A percentile compares a stretch with the other conserved stretches of the same genome.
phyloP scores from a whole-genome alignment of 768 basidiomycete genomes.

The Agrocybe chaxingu region DNA sequence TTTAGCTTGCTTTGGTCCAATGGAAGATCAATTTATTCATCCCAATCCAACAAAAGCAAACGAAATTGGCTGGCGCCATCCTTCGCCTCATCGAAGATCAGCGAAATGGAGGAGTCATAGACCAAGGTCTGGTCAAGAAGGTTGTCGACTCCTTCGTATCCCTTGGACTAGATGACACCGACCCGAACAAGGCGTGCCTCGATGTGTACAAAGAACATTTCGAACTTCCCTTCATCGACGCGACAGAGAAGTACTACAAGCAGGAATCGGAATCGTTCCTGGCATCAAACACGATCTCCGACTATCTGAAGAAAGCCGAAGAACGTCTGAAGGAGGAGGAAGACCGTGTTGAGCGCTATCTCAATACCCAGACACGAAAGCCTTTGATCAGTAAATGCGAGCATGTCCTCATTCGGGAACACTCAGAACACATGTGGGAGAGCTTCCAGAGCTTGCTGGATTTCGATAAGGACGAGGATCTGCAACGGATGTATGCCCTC shows the following conservation, averaged over 20 bases:
- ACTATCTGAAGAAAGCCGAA: slow-evolving; percentile 94
- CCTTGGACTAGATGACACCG: slow-evolving; percentile 87
- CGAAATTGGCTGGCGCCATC: slow-evolving; percentile 84
- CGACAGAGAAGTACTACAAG: slow-evolving; percentile 90
- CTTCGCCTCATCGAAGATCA: slow-evolving; percentile 90
- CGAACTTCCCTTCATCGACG: slow-evolving; percentile 82
- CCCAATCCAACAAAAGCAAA: slow-evolving; percentile 77
- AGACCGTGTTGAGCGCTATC: slow-evolving; percentile 90
- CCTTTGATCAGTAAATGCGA: slow-evolving; percentile 82
- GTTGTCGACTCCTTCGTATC: slow-evolving; percentile 95
- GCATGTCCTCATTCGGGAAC: slow-evolving; percentile 85
- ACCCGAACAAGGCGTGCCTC: slow-evolving; percentile 89
- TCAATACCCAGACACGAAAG: slow-evolving; percentile 87
- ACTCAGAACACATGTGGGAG: slow-evolving; percentile 84
- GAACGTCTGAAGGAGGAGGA: slow-evolving; percentile 92
- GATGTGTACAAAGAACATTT: slow-evolving; percentile 93
- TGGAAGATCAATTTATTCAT: slow-evolving; percentile 93
- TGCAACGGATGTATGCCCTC: slow-evolving; percentile 94
- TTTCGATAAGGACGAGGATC: slow-evolving; percentile 91
- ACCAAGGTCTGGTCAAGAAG: slow-evolving; percentile 89
- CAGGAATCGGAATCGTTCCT: slow-evolving; percentile 91
- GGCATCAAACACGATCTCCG: slow-evolving; percentile 83
- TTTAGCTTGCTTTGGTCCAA: slow-evolving; percentile 88
- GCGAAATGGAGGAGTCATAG: slow-evolving; percentile 91
- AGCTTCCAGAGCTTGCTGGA: slow-evolving; percentile 89